A percentile compares a stretch with the other conserved stretches of the same genome.
These are phyloP conservation scores for Monilinia aucupariae DNA, from an alignment of 2,329 filamentous ascomycete genomes.

Conservation along the genomic window DNA sequence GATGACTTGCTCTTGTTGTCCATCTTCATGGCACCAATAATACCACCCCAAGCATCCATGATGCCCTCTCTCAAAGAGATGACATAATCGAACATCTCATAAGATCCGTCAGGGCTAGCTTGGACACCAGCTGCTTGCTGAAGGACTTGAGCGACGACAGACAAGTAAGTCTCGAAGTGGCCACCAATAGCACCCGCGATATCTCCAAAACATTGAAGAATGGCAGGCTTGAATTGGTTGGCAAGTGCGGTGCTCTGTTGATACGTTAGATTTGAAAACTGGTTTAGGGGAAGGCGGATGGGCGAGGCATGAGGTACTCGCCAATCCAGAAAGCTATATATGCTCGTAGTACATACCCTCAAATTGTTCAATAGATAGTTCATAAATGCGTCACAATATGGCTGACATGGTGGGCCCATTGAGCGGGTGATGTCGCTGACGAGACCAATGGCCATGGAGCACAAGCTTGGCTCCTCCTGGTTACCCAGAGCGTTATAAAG, in stretches of 20 bases:
- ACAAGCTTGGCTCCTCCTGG: constrained; percentile 89
- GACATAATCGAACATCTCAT: constrained; percentile 96
- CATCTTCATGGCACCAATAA: constrained; percentile 87
- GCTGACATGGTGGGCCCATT: constrained; percentile 82
- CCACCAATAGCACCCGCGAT: constrained; percentile 91
- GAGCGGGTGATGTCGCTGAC: constrained; percentile 95
- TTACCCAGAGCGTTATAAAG: constrained; percentile 91
- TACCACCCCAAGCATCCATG: constrained; percentile 98
- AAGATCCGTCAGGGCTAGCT: constrained; percentile 71
- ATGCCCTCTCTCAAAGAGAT: constrained; percentile 93
- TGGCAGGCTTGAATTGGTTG: constrained; percentile 97
- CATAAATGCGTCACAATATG: constrained; percentile 97
- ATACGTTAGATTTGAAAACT: constrained; percentile 1
- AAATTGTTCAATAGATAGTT: constrained; percentile 93
- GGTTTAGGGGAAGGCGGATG: not conserved
- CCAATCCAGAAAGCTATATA: not conserved
- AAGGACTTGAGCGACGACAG: constrained; percentile 86
- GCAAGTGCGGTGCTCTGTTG: constrained; percentile 71
- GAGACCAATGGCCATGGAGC: constrained; percentile 94
- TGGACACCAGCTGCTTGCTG: constrained; percentile 87
- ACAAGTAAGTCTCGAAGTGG: constrained; percentile 87
- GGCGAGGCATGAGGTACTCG: not conserved
- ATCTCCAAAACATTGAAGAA: constrained; percentile 95
- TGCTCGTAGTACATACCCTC: constrained; percentile 50
- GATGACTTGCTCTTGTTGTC: constrained; percentile 63